phyloP scores from a whole-genome alignment of 805 yeast species.

The Ogataea ramenticola region DNA sequence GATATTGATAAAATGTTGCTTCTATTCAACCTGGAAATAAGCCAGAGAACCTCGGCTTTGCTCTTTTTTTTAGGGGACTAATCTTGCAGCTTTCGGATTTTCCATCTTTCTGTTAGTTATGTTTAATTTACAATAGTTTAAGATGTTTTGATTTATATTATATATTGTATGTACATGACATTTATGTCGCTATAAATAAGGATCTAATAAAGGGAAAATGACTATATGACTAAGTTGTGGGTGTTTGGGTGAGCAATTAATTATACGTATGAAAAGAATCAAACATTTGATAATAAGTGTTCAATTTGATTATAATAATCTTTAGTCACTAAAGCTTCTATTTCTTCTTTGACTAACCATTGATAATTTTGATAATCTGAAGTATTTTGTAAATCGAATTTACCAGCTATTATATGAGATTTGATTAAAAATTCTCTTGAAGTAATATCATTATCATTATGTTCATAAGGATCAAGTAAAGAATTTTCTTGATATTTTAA shows the following conservation, averaged over 20 bases:
- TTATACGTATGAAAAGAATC: too few species aligned
- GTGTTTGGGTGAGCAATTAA: too few species aligned
- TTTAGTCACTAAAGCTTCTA: slow-evolving; percentile 41
- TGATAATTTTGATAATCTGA: slow-evolving; percentile 43
- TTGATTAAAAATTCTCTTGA: slow-evolving; percentile 67
- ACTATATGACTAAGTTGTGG: too few species aligned
- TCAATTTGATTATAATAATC: slow-evolving; percentile 52
- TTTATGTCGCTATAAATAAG: neutral
- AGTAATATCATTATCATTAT: slow-evolving; percentile 16
- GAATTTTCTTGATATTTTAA: slow-evolving; percentile 33
- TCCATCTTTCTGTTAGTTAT: neutral
- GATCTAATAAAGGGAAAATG: neutral
- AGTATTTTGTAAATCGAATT: slow-evolving; percentile 43
- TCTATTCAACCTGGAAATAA: too few species aligned
- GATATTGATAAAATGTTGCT: too few species aligned
- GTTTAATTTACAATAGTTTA: too few species aligned
- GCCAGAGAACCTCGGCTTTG: too few species aligned
- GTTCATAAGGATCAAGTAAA: slow-evolving; percentile 10
- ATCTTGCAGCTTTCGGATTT: too few species aligned
- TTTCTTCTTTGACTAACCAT: slow-evolving; percentile 85
- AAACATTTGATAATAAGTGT: slow-evolving; percentile 33
- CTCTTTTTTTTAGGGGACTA: too few species aligned
- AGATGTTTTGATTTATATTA: too few species aligned
- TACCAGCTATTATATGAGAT: slow-evolving; percentile 84
- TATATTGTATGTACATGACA: neutral